Evolutionary conservation across 495 filamentous ascomycete species (phyloP), one percentile per base, ranked within the genome.

Genomic region (Neurospora sp.): DNA sequence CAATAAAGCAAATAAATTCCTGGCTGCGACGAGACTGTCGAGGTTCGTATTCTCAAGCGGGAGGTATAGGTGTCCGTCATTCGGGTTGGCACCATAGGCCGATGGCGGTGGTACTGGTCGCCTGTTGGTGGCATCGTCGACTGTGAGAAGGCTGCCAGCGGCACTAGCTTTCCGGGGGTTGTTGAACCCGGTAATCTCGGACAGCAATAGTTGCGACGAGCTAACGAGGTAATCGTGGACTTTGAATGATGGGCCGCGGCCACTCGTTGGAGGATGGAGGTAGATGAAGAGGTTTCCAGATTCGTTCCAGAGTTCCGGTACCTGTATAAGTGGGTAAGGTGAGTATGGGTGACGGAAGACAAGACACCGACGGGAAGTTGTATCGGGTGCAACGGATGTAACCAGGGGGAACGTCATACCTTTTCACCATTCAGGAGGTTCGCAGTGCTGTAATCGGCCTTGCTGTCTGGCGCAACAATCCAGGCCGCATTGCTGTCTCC

Each of bases 1-100:
- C 11, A 99, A 84, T 76, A 99, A 94, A 3, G 96, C 93, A 79
- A 98, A 97, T 70, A 97, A 82, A 78, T 99, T 99, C 27, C 96
- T 90, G 71, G 92, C 91, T 5, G 92, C 87, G 38, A 98, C 83
- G 5, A 98, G 84, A 0, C 78, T 86, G 76, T 91, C 92, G 20
- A 89, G 84, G 70, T 95, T 92, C 9, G 76, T 77, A 69, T 75
- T 78, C 3, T 48, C 72, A 12, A 81, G 77, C 1, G 92, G 90
- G 48, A 97, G 82, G 77, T 92, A 93, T 6, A 97, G 86, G 75
- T 93, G 89, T 7, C 89, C 84, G 74, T 93, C 90, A 69, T 82
- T 78, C 11, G 79, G 74, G 11, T 76, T 79, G 39, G 79, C 79
- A 62, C 76, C 73, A 1, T 79, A 75, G 18, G 72, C 72, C 10